Evolutionary conservation across 1,284 basidiomycete species (phyloP), one percentile per base, ranked within the genome.

Genomic region (Macrocystidia cucumis): DNA sequence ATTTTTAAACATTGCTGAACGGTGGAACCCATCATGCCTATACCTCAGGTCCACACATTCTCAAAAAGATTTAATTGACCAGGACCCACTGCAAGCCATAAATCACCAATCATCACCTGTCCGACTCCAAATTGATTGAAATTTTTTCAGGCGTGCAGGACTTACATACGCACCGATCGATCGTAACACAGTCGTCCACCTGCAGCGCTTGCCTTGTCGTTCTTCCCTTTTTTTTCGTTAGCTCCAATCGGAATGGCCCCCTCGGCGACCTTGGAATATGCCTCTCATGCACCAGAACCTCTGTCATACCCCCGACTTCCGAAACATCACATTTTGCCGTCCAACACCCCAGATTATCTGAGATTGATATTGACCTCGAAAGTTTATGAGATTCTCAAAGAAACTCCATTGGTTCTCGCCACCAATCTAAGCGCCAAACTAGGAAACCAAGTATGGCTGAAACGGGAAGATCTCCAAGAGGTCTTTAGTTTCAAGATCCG

Each of bases 401-500:
- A 93, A 59, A 97, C 95, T 0, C 95, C 95, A 0, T 72, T 98
- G 27, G 84, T 91, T 21, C 72, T 76, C 32, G 93, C 92, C 17
- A 74, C 80, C 19, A 91, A 88, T 54, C 76, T 99, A 13, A 95
- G 90, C 44, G 62, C 82, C 41, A 78, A 85, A 43, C 68, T 97
- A 1, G 96, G 96, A 1, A 93, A 91, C 55, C 77, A 93, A 50
- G 86, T 99, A 57, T 91, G 86, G 74, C 74, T 99, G 42, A 99
- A 99, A 62, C 75, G 91, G 20, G 91, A 95, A 56, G 91, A 95
- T 52, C 69, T 93, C 5, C 96, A 98, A 42, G 91, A 97, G 45
- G 96, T 99, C 11, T 99, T 98, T 59, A 91, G 87, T 55, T 99
- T 99, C 80, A 99, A 99, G 57, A 91, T 96, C 38, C 72, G 96